Evolutionary conservation across 331 rosid genomes (phyloP).

Genomic region (Prunus yedoensis): DNA sequence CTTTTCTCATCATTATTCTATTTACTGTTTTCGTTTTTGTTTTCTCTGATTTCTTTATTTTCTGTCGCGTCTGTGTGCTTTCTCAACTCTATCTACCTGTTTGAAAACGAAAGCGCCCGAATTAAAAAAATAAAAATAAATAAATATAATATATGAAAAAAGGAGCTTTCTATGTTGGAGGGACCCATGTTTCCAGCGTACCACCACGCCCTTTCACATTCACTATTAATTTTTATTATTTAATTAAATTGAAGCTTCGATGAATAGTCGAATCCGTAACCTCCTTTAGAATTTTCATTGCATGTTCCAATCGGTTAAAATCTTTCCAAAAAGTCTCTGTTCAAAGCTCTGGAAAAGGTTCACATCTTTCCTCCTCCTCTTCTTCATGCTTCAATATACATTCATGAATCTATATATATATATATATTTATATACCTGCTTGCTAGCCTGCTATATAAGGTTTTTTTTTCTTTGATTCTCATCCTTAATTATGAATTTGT

Average conservation of each 20-base stretch:
- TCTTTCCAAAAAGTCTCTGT: slow-evolving; percentile 1
- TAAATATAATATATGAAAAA: background rate
- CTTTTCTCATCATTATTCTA: background rate
- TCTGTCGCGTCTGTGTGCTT: slow-evolving; percentile 34
- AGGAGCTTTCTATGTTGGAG: background rate
- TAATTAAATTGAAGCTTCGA: background rate
- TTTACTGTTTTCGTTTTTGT: background rate
- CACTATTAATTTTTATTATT: background rate
- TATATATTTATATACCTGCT: too few relatives aligned
- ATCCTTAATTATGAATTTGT: background rate
- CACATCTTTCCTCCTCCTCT: background rate
- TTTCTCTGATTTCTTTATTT: slow-evolving; percentile 20
- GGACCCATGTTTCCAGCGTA: background rate
- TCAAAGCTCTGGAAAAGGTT: background rate
- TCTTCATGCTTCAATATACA: background rate
- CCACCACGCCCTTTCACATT: background rate
- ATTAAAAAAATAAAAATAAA: background rate
- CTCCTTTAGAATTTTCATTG: background rate
- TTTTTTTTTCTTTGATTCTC: background rate
- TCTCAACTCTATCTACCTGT: slow-evolving; percentile 45
- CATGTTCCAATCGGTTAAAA: background rate
- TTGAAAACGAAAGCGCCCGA: slow-evolving; percentile 38
- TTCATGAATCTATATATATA: background rate
- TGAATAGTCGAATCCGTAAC: background rate
- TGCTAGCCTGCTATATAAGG: background rate